These are phyloP conservation scores for Ulota crispa DNA, from an alignment of 225 moss, liverwort and hornwort genomes.

Conservation along the genomic window DNA sequence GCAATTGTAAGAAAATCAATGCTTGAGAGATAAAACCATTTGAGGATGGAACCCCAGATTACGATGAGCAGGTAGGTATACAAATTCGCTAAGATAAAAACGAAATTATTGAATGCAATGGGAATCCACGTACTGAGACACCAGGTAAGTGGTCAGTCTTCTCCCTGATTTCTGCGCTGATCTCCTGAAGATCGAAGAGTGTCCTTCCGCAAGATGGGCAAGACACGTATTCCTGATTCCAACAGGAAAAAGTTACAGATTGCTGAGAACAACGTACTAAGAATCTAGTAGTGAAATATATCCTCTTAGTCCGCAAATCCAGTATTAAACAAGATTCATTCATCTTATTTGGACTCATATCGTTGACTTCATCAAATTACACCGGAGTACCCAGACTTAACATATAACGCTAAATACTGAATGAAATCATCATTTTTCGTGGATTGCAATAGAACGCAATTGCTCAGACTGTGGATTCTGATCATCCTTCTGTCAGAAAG, in stretches of 20 bases:
- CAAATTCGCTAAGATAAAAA: neutral
- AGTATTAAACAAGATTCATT: neutral
- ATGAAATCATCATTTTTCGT: neutral
- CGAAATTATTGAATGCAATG: neutral
- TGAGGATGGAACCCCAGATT: neutral
- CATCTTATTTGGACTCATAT: neutral
- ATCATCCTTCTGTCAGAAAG: neutral
- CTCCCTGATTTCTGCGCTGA: slow-evolving; percentile 77
- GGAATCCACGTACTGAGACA: slow-evolving; percentile 62
- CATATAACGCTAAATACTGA: neutral
- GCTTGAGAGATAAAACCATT: neutral
- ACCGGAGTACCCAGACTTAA: neutral
- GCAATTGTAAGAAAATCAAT: neutral
- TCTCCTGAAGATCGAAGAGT: slow-evolving; percentile 83
- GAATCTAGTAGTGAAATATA: neutral
- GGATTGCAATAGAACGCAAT: neutral
- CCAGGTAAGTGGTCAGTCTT: slow-evolving; percentile 80
- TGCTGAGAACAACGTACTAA: slow-evolving; percentile 10
- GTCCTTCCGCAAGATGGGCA: slow-evolving; percentile 93
- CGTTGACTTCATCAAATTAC: neutral
- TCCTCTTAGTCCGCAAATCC: neutral
- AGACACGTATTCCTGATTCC: slow-evolving; percentile 73
- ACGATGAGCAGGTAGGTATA: neutral
- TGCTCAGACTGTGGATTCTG: neutral
- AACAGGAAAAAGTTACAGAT: neutral